These are phyloP conservation scores for Leccinum disarticulatum DNA, from an alignment of 768 basidiomycete species.

Conservation along the genomic window DNA sequence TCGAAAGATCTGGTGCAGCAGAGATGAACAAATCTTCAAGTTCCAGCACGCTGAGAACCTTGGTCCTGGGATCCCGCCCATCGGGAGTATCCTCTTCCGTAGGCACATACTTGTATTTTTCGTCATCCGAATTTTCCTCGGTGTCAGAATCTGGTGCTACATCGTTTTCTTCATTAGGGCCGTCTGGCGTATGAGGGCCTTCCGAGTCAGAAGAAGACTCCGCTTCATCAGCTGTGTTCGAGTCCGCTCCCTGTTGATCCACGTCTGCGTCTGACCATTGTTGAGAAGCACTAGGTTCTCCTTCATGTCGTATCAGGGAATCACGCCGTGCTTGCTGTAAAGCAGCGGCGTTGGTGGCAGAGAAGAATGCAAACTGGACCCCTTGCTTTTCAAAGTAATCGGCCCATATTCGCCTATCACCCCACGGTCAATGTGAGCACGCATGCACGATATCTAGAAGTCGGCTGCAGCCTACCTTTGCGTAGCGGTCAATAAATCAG, in stretches of 20 bases:
- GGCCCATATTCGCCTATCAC: constrained; percentile 82
- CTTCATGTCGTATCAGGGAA: constrained; percentile 39
- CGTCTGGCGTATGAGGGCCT: constrained; percentile 27
- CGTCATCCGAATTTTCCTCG: constrained; percentile 35
- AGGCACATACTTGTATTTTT: constrained; percentile 47
- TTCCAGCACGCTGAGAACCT: constrained; percentile 82
- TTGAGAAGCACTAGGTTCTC: constrained; percentile 16
- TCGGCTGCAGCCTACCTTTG: constrained; percentile 66
- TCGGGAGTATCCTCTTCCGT: constrained; percentile 56
- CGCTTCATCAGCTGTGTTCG: constrained; percentile 7
- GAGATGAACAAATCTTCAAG: constrained; percentile 79
- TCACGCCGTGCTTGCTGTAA: constrained; percentile 66
- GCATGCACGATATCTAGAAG: neutral
- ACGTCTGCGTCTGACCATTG: neutral
- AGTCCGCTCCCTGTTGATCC: neutral
- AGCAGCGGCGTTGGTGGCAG: constrained; percentile 84
- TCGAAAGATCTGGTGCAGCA: constrained; percentile 66
- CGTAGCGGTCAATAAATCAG: constrained; percentile 82
- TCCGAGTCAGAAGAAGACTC: constrained; percentile 35
- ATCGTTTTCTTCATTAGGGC: constrained; percentile 31
- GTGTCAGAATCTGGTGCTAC: constrained; percentile 26
- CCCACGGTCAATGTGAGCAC: constrained; percentile 1
- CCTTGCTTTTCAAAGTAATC: constrained; percentile 81
- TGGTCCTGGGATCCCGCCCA: constrained; percentile 61
- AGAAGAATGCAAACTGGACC: constrained; percentile 88